phyloP scores from a whole-genome alignment of 1,139 yeast genomes.

The Pichia sp. region DNA sequence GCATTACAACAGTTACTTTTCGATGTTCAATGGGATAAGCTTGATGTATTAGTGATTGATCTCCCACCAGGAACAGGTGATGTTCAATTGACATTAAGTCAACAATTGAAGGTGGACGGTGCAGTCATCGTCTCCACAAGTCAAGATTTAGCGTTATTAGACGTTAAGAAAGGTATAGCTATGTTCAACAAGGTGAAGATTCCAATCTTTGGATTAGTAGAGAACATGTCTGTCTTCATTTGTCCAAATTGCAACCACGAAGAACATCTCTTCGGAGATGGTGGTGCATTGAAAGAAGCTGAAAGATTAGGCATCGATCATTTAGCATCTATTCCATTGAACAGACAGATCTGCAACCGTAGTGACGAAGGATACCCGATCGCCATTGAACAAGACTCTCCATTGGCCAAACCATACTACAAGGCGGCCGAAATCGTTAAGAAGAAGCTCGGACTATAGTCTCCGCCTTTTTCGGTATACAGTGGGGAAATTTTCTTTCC shows the following conservation, averaged over 20 bases:
- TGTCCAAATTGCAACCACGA: conserved; percentile 79
- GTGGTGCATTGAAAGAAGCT: conserved; percentile 64
- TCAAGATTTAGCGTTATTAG: conserved; percentile 81
- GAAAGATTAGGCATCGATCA: conserved; percentile 46
- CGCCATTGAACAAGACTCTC: conserved; percentile 45
- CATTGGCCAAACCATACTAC: conserved; percentile 40
- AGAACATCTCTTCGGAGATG: conserved; percentile 71
- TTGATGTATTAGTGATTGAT: conserved; percentile 73
- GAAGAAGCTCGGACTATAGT: conserved; percentile 17
- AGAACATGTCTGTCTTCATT: conserved; percentile 75
- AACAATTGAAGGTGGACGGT: conserved; percentile 73
- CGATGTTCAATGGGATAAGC: conserved; percentile 75
- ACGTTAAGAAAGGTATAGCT: conserved; percentile 77
- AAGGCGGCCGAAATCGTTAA: conserved; percentile 42
- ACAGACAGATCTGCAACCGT: conserved; percentile 56
- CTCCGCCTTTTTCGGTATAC: no score
- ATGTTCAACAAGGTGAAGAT: conserved; percentile 74
- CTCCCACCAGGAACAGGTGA: conserved; percentile 97
- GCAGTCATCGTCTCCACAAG: conserved; percentile 85
- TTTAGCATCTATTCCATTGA: conserved; percentile 68
- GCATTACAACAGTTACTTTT: conserved; percentile 79
- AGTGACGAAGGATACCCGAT: conserved; percentile 70
- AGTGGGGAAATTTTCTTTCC: not conserved
- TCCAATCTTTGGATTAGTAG: conserved; percentile 77
- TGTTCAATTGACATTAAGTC: conserved; percentile 79